A percentile compares a stretch with the other conserved stretches of the same genome.
phyloP scores from a whole-genome alignment of 768 basidiomycete genomes.

The Boletus speciosus region DNA sequence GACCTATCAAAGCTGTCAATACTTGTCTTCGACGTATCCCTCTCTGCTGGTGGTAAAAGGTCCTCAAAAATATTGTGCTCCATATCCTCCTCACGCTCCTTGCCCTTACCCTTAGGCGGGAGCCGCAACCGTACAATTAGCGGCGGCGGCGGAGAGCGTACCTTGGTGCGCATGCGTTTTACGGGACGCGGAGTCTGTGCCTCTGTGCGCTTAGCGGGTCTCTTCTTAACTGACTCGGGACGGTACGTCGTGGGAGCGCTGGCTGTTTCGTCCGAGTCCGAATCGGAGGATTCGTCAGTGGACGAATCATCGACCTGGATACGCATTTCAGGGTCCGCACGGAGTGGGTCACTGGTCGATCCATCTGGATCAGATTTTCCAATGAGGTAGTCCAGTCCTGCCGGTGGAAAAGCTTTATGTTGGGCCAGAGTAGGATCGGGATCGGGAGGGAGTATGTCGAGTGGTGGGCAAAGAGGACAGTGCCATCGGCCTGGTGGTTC shows the following conservation, averaged over 20 bases:
- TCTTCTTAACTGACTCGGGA: conserved; percentile 24
- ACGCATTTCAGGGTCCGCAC: conserved; percentile 30
- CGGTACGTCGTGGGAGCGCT: conserved; percentile 12
- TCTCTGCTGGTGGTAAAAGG: conserved; percentile 61
- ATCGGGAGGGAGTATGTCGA: conserved; percentile 13
- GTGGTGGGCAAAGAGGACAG: conserved; percentile 60
- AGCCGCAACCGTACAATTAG: conserved; percentile 52
- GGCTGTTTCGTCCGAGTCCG: conserved; percentile 26
- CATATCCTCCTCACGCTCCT: conserved; percentile 64
- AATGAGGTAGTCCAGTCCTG: conserved; percentile 17
- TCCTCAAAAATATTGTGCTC: conserved; percentile 77
- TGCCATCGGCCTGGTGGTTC: conserved; percentile 77
- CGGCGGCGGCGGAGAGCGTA: conserved; percentile 34
- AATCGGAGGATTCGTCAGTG: conserved; percentile 32
- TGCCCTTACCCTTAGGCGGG: conserved; percentile 62
- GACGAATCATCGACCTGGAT: conserved; percentile 37
- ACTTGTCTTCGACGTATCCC: conserved; percentile 67
- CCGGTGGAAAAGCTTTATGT: conserved; percentile 45
- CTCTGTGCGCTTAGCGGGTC: conserved; percentile 26
- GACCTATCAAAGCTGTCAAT: conserved; percentile 60
- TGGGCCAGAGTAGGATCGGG: conserved; percentile 5
- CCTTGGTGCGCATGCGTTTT: conserved; percentile 49
- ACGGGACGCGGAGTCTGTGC: conserved; percentile 28
- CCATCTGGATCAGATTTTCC: conserved; percentile 26
- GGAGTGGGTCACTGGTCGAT: conserved; percentile 25